Base-by-base conservation (phyloP, 1,284 basidiomycete species). In the Moesziomyces antarcticus region DNA sequence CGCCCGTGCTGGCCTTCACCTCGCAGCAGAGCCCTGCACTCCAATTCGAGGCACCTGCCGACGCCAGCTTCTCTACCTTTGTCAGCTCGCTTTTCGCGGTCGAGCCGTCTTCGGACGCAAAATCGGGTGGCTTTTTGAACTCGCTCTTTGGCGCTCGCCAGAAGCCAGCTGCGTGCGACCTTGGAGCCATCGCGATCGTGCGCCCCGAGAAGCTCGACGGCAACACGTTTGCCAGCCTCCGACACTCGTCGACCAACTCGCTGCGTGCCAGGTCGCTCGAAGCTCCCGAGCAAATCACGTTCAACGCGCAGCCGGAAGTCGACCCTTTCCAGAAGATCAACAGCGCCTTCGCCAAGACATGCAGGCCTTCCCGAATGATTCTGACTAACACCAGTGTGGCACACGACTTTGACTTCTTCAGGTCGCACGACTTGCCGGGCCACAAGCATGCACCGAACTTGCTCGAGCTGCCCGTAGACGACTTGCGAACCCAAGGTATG, bases 281-380 rank as follows among this genome's bases (percentile, higher is more conserved):
- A 33, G 72, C 72, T 2, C 66, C 72, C n/a, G 57, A 59, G 6
- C 72, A 74, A 44, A 45, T 70, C n/a, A 74, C 72, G 2, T 72
- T 72, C 50, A 43, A 50, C 45, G 63, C 35, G 6, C 13, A 18
- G 18, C 33, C 47, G 20, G 53, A n/a, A 13, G 16, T 53, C 18
- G 43, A 46, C 18, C 18, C 21, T 20, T 53, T 22, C 13, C 16
- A 35, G 6, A 13, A 13, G 20, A 20, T 51, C 37, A 25, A 21
- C 13, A 24, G 44, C 5, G 24, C 25, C 2, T 11, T 20, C 11
- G 14, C 33, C 1, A 41, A 42, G 9, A 50, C 44, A 7, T 66
- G 51, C 16, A 5, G 18, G n/a, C 41, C 18, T 33, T 33, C 11
- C 10, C 13, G 13, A 10, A 33, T 33, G 30, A 5, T 11, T 11